phyloP scores from a whole-genome alignment of 768 basidiomycete species.

The Pleurotus ostreatus region DNA sequence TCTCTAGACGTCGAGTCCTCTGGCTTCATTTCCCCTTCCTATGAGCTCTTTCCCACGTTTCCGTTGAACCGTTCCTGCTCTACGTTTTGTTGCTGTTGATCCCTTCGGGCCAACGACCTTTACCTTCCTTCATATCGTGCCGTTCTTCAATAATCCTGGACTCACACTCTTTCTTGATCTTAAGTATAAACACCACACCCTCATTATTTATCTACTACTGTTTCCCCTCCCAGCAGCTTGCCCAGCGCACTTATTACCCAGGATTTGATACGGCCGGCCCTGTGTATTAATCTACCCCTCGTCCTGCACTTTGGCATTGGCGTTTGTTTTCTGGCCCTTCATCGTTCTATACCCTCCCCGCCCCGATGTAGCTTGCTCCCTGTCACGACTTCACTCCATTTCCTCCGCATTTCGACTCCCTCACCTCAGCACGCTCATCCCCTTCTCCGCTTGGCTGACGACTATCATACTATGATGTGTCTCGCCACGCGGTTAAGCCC shows the following conservation, averaged over 20 bases:
- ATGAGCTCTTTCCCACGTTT: not conserved
- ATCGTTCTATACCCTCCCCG: conserved; percentile 4
- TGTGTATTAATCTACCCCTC: conserved; percentile 1
- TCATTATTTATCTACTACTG: not conserved
- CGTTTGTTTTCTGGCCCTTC: not conserved
- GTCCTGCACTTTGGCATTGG: not conserved
- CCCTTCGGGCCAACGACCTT: not conserved
- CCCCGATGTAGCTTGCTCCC: conserved; percentile 1
- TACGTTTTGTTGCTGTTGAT: not conserved
- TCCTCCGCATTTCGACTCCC: not conserved
- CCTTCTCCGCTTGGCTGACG: not conserved
- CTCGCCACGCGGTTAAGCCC: not conserved
- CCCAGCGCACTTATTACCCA: not conserved
- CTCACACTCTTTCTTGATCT: not conserved
- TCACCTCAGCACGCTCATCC: not conserved
- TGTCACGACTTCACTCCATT: not conserved
- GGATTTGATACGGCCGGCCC: conserved; percentile 9
- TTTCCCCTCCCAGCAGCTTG: not conserved
- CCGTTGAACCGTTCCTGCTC: not conserved
- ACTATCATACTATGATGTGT: not conserved
- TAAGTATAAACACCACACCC: not conserved
- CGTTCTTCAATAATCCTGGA: conserved; percentile 2
- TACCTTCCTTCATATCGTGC: not conserved
- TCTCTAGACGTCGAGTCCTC: not conserved
- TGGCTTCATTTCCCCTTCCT: not conserved